Percentiles rank a stretch among this genome's conserved stretches.
Evolutionary conservation across 306 rosid species (phyloP).

Genomic region (Chamaecrista fasciculata): DNA sequence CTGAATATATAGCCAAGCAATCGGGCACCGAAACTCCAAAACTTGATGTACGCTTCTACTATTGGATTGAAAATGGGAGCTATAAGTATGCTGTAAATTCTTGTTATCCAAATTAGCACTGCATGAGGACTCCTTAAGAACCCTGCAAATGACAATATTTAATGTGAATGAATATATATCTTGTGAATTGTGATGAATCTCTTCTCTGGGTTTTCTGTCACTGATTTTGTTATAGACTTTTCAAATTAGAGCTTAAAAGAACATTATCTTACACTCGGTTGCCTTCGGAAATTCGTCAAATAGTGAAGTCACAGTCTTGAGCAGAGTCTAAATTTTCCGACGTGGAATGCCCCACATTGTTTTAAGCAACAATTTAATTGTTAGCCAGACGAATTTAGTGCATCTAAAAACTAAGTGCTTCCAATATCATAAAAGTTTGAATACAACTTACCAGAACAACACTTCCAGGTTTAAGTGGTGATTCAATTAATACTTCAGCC

Average conservation of each 20-base stretch:
- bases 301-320: conserved; percentile 54
- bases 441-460: conserved; percentile 58
- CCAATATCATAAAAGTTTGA: neutral
- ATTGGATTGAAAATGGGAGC: conserved; percentile 44
- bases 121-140: conserved; percentile 52
- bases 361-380: neutral
- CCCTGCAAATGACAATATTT: conserved; percentile 48
- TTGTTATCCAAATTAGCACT: conserved; percentile 43
- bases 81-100: conserved; percentile 38
- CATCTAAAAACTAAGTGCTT: neutral
- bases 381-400: neutral
- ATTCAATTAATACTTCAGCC: conserved; percentile 69
- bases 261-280: conserved; percentile 51
- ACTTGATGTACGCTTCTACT: conserved; percentile 43
- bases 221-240: neutral
- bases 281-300: conserved; percentile 63
- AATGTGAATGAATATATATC: neutral
- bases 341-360: conserved; percentile 2
- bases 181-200: neutral
- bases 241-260: neutral
- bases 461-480: conserved; percentile 81
- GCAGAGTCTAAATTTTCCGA: conserved; percentile 43
- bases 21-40: conserved; percentile 35
- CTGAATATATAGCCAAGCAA: conserved; percentile 31
- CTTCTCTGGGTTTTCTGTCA: neutral